A percentile compares a stretch with the other conserved stretches of the same genome.
Evolutionary conservation across 2,329 filamentous ascomycete genomes (phyloP).

Genomic region (Diaporthe sp.): DNA sequence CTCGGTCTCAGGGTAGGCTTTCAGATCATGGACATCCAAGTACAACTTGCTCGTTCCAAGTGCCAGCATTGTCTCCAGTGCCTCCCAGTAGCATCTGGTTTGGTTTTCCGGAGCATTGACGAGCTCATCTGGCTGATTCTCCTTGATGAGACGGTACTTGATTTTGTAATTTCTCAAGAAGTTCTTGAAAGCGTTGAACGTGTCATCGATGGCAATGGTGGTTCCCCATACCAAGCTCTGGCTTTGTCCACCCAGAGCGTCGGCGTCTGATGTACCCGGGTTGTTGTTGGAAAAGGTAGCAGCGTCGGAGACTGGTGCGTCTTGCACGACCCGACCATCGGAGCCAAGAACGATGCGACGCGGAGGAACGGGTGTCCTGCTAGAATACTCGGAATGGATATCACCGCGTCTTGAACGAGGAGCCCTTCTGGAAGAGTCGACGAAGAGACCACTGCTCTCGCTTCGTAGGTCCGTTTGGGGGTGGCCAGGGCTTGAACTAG

Average conservation of each 20-base stretch:
- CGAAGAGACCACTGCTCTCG: constrained; percentile 89
- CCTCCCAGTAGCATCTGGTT: constrained; percentile 85
- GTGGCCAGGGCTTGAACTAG: constrained; percentile 89
- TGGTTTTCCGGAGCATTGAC: constrained; percentile 78
- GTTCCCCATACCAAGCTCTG: constrained; percentile 96
- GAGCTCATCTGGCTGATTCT: constrained; percentile 85
- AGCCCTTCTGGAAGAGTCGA: constrained; percentile 64
- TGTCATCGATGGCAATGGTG: constrained; percentile 93
- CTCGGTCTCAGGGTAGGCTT: constrained; percentile 90
- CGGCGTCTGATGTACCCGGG: constrained; percentile 92
- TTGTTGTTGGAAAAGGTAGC: constrained; percentile 75
- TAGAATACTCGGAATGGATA: constrained; percentile 84
- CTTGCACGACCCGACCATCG: constrained; percentile 69
- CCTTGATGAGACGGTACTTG: constrained; percentile 93
- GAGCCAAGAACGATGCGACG: constrained; percentile 73
- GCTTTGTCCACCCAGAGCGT: constrained; percentile 85
- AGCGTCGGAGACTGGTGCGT: constrained; percentile 69
- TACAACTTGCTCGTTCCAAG: constrained; percentile 89
- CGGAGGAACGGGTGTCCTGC: constrained; percentile 65
- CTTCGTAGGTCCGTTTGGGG: constrained; percentile 81
- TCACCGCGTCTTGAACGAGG: constrained; percentile 79
- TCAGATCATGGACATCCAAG: constrained; percentile 89
- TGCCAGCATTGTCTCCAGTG: constrained; percentile 91
- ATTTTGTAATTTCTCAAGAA: constrained; percentile 92
- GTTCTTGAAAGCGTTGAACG: constrained; percentile 88